These are phyloP conservation scores for Paracorniculantispora psalliotae DNA, from an alignment of 2,329 filamentous ascomycete species.

Conservation along the genomic window DNA sequence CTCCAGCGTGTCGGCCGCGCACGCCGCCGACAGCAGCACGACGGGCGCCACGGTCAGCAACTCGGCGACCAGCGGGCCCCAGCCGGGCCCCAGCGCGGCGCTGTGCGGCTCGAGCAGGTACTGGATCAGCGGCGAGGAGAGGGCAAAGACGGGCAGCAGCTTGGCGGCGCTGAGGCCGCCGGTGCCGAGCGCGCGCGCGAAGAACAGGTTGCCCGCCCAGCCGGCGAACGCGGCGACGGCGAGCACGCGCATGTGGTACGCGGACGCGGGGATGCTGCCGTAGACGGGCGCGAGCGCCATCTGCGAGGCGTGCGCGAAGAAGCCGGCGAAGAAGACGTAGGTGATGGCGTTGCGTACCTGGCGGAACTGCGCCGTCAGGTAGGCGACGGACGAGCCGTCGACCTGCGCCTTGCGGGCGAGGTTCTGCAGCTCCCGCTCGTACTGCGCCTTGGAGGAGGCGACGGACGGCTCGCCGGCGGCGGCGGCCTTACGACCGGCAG, in stretches of 20 bases:
- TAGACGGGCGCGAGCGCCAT: constrained; percentile 81
- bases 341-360: constrained; percentile 32
- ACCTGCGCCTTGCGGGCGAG: constrained; percentile 41
- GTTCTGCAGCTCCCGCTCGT: constrained; percentile 49
- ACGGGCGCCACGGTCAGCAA: constrained; percentile 66
- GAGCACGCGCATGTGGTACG: constrained; percentile 65
- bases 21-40: constrained; percentile 55
- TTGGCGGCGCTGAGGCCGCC: constrained; percentile 41
- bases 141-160: constrained; percentile 67
- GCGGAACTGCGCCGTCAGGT: constrained; percentile 34
- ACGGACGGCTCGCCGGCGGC: constrained; percentile 17
- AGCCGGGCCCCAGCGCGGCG: constrained; percentile 57
- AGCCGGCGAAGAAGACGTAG: constrained; percentile 39
- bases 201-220: constrained; percentile 60
- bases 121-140: constrained; percentile 70
- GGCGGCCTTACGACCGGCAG: constrained; percentile 3
- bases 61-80: constrained; percentile 74
- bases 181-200: constrained; percentile 32
- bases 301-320: constrained; percentile 66
- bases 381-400: constrained; percentile 29
- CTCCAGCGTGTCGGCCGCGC: constrained; percentile 62
- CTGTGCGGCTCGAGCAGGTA: constrained; percentile 66
- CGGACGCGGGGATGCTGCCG: constrained; percentile 71
- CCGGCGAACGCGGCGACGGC: constrained; percentile 64
- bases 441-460: constrained; percentile 31